Base-by-base conservation (phyloP, 352 stramenopile genomes). In the Globisporangium spinosum region DNA sequence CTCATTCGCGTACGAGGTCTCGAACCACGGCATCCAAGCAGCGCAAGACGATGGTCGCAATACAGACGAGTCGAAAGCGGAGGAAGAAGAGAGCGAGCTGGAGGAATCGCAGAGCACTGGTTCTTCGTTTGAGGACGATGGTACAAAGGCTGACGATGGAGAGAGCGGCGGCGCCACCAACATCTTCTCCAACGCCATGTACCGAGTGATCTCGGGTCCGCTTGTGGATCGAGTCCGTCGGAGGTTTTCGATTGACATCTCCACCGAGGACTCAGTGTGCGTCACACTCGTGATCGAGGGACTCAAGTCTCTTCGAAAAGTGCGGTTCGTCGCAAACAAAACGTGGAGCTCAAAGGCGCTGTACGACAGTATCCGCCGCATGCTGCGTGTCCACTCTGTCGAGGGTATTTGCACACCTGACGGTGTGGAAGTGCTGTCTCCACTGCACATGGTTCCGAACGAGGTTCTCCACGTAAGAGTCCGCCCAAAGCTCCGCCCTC, bases 11-110 rank as follows among this genome's bases (percentile, higher is more conserved):
- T 95, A 95, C 62, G 85, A 95, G 53, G 86, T 91, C 27, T 95
- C 87, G 5, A 95, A 95, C 62, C 87, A 95, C 54, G 87, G 87
- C 12, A 93, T 95, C 35, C 85, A 95, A 73, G 87, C 87, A n/a
- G 85, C 87, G 7, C 82, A 92, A 71, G 80, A 92, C 58, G 85
- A 92, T 38, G 67, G 57, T 0, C 76, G 85, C 17, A 67, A 54
- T 64, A 69, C 71, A 1, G 85, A 91, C 22, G 79, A 83, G 34
- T 25, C 49, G 20, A 62, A 77, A 65, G 65, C 70, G 57, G 27
- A 78, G 32, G 70, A 83, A 64, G 74, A 75, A 5, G 74, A 73
- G 13, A 90, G 80, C 47, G 82, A 89, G 54, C 80, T 74, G 25
- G 87, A 89, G 13, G 80, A 81, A 29, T 79, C 68, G 12, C 77